Evolutionary conservation across 2,329 filamentous ascomycete genomes (phyloP).

Genomic region (Tolypocladium album): DNA sequence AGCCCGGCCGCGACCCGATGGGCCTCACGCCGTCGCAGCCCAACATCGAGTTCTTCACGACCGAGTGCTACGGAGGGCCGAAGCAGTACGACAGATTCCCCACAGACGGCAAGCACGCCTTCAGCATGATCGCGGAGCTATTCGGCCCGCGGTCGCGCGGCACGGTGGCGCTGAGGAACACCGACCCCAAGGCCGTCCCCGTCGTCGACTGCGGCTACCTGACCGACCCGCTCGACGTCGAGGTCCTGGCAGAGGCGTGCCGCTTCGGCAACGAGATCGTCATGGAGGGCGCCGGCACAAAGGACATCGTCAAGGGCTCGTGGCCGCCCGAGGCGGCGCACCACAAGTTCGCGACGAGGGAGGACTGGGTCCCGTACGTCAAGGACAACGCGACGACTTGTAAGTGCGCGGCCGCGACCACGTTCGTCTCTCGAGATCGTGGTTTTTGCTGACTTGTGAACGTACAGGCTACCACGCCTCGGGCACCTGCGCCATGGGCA

Average conservation of each 20-base stretch:
- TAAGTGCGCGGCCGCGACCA: conserved; percentile 19
- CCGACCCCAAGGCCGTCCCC: conserved; percentile 39
- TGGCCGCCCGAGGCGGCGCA: conserved; percentile 44
- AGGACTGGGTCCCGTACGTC: conserved; percentile 48
- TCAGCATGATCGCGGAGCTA: conserved; percentile 46
- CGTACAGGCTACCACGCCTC: conserved; percentile 41
- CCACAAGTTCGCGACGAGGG: conserved; percentile 38
- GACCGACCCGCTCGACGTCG: conserved; percentile 43
- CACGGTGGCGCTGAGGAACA: conserved; percentile 36
- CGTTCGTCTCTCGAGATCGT: not conserved
- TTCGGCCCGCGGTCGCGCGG: conserved; percentile 48
- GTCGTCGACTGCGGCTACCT: conserved; percentile 49
- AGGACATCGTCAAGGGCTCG: conserved; percentile 45
- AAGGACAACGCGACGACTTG: conserved; percentile 50
- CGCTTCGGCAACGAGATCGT: conserved; percentile 50
- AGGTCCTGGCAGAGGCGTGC: conserved; percentile 49
- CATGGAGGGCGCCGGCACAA: conserved; percentile 45
- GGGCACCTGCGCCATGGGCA: conserved; percentile 48
- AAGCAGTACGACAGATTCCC: conserved; percentile 46
- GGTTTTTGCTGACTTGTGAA: not conserved
- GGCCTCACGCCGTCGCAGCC: conserved; percentile 44
- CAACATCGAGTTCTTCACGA: conserved; percentile 52
- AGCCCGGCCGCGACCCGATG: conserved; percentile 50
- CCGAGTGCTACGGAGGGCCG: conserved; percentile 50
- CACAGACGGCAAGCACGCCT: conserved; percentile 39